Evolutionary conservation across 2,329 filamentous ascomycete genomes (phyloP), one percentile per base, ranked within the genome.

Genomic region (Epichloe baconii): DNA sequence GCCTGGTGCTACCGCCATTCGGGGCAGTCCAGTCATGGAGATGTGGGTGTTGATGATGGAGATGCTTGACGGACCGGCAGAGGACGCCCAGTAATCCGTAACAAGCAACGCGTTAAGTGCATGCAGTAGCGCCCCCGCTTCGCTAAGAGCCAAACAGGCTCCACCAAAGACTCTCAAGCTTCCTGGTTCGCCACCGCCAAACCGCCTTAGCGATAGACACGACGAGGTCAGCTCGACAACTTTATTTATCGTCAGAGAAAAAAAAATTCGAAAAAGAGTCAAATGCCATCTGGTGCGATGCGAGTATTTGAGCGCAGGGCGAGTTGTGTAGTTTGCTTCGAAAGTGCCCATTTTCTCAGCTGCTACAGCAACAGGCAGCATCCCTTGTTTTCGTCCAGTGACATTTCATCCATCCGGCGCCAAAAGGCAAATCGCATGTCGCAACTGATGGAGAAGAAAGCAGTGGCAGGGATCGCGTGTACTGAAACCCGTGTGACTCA

Each of bases 1-100:
- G 64, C 62, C 64, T 66, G 57, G 60, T 56, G 58, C 54, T 56
- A 54, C 53, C 51, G 50, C 52, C 51, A 47, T 52, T 55, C 57
- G 26, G 41, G 49, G 44, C 19, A 6, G 34, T 23, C 44, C 19
- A 23, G 34, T 26, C n/a, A 44, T 37, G 48, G 40, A 23, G 46
- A 38, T 47, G 26, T 14, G 15, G 4, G 40, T 35, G 23, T 14
- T 49, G 26, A 19, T 41, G 46, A 31, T 45, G 26, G 43, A 34
- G 10, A n/a, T 40, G 38, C n/a, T 41, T n/a, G 15, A 41, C 14
- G 36, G 14, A 40, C n/a, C 36, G 14, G 14, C 47, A 36, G 23
- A 44, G 23, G 15, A 21, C 23, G 43, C 14, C 43, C 43, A 34
- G 19, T 21, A 21, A 21, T 21, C 19, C 19, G 43, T 47, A 8